Base-by-base conservation (phyloP, 331 rosid genomes). In the Malus hybrid region DNA sequence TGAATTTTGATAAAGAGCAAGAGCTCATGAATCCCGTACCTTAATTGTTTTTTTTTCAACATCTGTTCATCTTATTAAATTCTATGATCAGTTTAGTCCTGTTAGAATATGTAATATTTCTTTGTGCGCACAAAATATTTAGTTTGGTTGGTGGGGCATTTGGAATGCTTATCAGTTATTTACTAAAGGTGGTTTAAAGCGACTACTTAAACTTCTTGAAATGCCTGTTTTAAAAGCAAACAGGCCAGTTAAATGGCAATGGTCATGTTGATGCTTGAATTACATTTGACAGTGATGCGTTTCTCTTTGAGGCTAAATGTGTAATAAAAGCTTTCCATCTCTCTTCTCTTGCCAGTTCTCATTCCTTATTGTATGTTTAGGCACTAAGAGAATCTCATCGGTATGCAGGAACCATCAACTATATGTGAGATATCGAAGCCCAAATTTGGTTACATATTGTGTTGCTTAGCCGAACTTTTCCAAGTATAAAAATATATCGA, bases 251-350 rank as follows among this genome's bases (percentile, higher is more conserved):
- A 83, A 78, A 91, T 67, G 60, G 73, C 7, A 93, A 87, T 83
- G 98, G 95, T 76, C 77, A 82, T 76, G 96, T 94, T 36, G 90
- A 94, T 79, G 97, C 97, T 75, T 94, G 98, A 86, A 88, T 92
- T 65, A 90, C 96, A 66, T 76, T 90, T 56, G 97, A 94, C 73
- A 90, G 96, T 83, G 99, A 91, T 88, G 93, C 93, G 34, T 90
- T 94, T 80, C 92, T 94, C 71, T n/a, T 33, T 33, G 34, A 33
- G 34, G 34, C 34, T 33, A 33, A 33, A 33, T 33, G 34, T 5
- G 34, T 5, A 33, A 33, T 33, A 33, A 33, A 33, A 33, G 34
- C 7, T 33, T 33, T 33, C 5, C 34, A 33, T 33, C 6, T 33
- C 34, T 33, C 34, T 6, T 5, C 34, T 33, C 34, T 33, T 33